These are phyloP conservation scores for Dalechampia spathulata DNA, from an alignment of 441 rosid species.

Conservation along the genomic window DNA sequence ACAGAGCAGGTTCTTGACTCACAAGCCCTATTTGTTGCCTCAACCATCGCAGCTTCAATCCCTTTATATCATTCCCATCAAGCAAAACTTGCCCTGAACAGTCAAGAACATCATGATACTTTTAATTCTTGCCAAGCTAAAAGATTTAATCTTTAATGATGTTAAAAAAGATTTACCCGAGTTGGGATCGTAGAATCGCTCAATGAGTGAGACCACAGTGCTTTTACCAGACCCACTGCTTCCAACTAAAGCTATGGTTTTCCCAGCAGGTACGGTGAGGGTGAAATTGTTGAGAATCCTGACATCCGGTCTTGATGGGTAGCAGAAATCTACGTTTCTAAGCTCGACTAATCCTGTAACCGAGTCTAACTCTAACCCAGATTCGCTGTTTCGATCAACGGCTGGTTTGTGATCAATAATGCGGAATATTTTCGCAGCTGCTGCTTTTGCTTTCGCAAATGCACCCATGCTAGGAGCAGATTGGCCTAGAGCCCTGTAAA, in stretches of 20 bases:
- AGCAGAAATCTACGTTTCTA: conserved; percentile 77
- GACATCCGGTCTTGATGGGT: conserved; percentile 90
- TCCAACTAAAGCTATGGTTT: conserved; percentile 96
- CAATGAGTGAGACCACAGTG: conserved; percentile 96
- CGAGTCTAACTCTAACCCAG: conserved; percentile 60
- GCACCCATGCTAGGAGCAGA: conserved; percentile 93
- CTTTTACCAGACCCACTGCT: conserved; percentile 99
- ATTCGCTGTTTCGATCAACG: conserved; percentile 55
- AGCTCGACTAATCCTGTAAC: conserved; percentile 84
- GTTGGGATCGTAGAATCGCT: conserved; percentile 90
- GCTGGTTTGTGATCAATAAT: conserved; percentile 84
- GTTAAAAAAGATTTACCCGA: conserved; percentile 45
- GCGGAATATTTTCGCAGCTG: conserved; percentile 85
- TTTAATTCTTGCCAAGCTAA: neutral
- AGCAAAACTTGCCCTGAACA: conserved; percentile 76
- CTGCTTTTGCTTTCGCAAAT: conserved; percentile 90
- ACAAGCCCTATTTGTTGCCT: conserved; percentile 98
- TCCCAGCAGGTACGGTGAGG: conserved; percentile 85
- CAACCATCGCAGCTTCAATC: conserved; percentile 74
- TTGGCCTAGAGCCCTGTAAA: conserved; percentile 80
- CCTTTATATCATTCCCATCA: conserved; percentile 85
- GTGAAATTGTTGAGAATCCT: conserved; percentile 69
- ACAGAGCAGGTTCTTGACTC: conserved; percentile 97
- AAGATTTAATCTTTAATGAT: neutral
- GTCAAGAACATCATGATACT: neutral